Percentiles rank a stretch among this genome's conserved stretches.
These are phyloP conservation scores for Mycosphaerelloides madeirae DNA, from an alignment of 2,329 filamentous ascomycete genomes.

Conservation along the genomic window DNA sequence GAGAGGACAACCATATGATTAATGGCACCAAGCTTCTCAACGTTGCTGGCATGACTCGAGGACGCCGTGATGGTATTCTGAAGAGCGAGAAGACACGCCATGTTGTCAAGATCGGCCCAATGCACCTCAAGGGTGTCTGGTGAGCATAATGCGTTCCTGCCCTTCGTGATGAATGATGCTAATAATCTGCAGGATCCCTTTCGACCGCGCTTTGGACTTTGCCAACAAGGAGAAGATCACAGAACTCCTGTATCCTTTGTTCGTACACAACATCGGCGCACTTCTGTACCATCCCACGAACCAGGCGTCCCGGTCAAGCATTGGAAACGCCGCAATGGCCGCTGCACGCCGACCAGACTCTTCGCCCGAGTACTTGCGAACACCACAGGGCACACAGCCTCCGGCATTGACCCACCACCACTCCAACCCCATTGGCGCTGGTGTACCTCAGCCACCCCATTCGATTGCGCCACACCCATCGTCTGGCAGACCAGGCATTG, in stretches of 20 bases:
- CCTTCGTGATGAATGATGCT: constrained; percentile 12
- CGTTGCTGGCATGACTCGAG: constrained; percentile 95
- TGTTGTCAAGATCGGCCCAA: constrained; percentile 97
- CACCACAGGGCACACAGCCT: constrained; percentile 53
- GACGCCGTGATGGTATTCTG: constrained; percentile 87
- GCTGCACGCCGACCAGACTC: constrained; percentile 64
- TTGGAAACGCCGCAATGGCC: constrained; percentile 58
- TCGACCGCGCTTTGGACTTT: constrained; percentile 94
- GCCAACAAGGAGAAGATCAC: constrained; percentile 99
- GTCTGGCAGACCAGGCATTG: constrained; percentile 64
- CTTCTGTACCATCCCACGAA: constrained; percentile 92
- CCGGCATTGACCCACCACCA: constrained; percentile 70
- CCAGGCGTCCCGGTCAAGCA: constrained; percentile 70
- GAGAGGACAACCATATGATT: constrained; percentile 99
- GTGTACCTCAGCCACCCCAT: constrained; percentile 63
- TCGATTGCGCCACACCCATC: constrained; percentile 58
- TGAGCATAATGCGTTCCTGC: constrained; percentile 43
- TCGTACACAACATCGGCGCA: constrained; percentile 94
- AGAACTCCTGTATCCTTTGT: constrained; percentile 87
- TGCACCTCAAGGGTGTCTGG: constrained; percentile 98
- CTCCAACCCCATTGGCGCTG: constrained; percentile 53
- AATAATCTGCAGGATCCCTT: constrained; percentile 75
- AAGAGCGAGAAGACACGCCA: constrained; percentile 97
- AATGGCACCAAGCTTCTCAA: constrained; percentile 97
- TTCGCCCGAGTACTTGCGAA: constrained; percentile 55